Percentiles rank a stretch among this genome's conserved stretches.
These are phyloP conservation scores for Falciphora oryzae DNA, from an alignment of 2,329 filamentous ascomycete species.

Conservation along the genomic window DNA sequence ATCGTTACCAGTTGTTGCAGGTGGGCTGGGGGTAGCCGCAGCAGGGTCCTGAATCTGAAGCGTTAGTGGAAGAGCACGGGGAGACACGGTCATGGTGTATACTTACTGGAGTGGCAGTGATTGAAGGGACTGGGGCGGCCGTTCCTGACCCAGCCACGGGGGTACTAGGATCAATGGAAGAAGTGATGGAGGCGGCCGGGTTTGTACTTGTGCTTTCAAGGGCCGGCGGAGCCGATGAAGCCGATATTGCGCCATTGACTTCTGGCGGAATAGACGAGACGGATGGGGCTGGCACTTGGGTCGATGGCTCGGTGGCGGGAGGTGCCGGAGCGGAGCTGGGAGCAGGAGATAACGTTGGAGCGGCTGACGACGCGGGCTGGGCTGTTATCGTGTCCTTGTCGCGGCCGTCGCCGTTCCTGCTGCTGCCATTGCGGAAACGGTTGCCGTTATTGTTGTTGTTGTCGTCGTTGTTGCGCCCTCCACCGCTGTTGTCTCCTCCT, in stretches of 20 bases:
- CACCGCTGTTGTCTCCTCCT: neutral
- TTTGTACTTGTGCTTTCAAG: too few species aligned
- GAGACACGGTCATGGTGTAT: too few species aligned
- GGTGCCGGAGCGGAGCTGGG: neutral
- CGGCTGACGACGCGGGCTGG: neutral
- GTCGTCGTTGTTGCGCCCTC: constrained; percentile 9
- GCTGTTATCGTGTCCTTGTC: neutral
- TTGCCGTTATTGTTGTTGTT: constrained; percentile 12
- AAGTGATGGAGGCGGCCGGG: too few species aligned
- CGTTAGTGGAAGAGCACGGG: neutral
- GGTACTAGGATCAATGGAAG: too few species aligned
- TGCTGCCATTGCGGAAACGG: neutral
- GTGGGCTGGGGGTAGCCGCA: constrained; percentile 3
- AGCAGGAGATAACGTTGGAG: neutral
- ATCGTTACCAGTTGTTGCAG: neutral
- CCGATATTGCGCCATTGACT: neutral
- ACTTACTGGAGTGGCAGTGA: too few species aligned
- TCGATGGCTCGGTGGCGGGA: neutral
- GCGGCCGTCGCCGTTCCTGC: constrained; percentile 8
- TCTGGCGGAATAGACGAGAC: neutral
- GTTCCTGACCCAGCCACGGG: too few species aligned
- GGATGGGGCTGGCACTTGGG: neutral
- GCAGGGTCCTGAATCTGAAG: constrained; percentile 5
- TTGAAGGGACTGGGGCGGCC: too few species aligned
- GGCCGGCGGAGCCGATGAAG: neutral